Evolutionary conservation across 2,329 filamentous ascomycete genomes (phyloP), one percentile per base, ranked within the genome.

Genomic region (Sclerotinia subarctica): DNA sequence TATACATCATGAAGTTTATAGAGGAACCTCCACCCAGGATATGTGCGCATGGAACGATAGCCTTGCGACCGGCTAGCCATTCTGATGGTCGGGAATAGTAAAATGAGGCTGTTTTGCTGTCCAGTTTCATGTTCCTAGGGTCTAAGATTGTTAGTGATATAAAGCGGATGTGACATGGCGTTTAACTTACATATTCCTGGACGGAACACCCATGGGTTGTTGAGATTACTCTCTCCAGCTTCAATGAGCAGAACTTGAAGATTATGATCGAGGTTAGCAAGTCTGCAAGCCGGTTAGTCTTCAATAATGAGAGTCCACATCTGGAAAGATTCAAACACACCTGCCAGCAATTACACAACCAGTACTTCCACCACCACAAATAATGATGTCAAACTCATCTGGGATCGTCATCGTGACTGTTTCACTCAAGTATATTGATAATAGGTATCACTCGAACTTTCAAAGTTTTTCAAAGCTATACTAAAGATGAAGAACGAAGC

Each of bases 21-120:
- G 84, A 84, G 38, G 82, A 85, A 3, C 87, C 87, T 13, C 89
- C 89, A 32, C 89, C 89, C 0, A 91, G 80, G 1, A 86, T 84
- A 54, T 82, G 81, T 32, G 79, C 80, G 29, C 74, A 74, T 0
- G 79, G 79, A 19, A 82, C 78, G 11, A 81, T 82, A 7, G 79
- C 80, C 69, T 82, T 78, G 72, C 85, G 85, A 72, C 86, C 86
- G 72, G 84, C 85, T 35, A 94, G 86, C 82, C 86, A 90, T 78
- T 59, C 32, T 81, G 73, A 68, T 68, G 73, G 66, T 35, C 73
- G 67, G 11, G 90, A 93, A 78, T 93, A 87, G 77, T 94, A 94
- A 79, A 94, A 94, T 0, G 90, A 90, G 46, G 91, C 72, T 57
- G 73, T 76, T 56, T 75, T 74, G 68, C 89, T 92, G 83, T 77